Base-by-base conservation (phyloP, 495 filamentous ascomycete genomes). In the Hypoxylon crocopeplum region DNA sequence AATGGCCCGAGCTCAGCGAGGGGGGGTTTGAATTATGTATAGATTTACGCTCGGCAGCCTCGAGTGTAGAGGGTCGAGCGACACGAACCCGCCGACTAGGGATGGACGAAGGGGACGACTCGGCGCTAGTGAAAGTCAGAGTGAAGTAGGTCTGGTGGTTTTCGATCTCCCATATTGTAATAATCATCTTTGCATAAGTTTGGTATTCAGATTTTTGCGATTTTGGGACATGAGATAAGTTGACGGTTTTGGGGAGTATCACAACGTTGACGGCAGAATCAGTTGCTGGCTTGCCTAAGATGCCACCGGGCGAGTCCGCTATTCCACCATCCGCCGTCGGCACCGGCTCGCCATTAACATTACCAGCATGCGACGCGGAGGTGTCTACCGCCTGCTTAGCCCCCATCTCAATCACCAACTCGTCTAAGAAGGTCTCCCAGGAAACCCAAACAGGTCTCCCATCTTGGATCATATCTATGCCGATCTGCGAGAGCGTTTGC, bases 101-200 rank as follows among this genome's bases (percentile, higher is more conserved):
- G 24, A 48, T 53, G 29, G 68, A 36, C 4, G 69, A 48, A 19
- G 73, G 22, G 7, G 64, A 32, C 3, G 71, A 71, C 7, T 76
- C 73, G 19, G 75, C 74, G 46, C 68, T 76, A 5, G 85, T 88
- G 54, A 89, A 90, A 0, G 86, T 87, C 30, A 88, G 71, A 3
- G 84, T 88, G 59, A 81, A 89, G 66, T 83, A 87, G 15, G 76
- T 80, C 60, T 83, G 75, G 10, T 62, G 63, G 29, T 81, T 77
- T 34, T 83, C 82, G 16, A 87, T 71, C 21, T 77, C 75, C 83
- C 85, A 90, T 13, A 84, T 76, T 1, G 84, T 85, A 17, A 90
- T 77, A 27, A 88, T 86, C 86, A 89, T 86, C 62, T 83, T 86
- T 3, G 86, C 81, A 25, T 79, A 75, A 0, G 77, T 71, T 37